These are phyloP conservation scores for Lasiosphaeriaceae sp. DNA, from an alignment of 495 filamentous ascomycete genomes.

Conservation along the genomic window DNA sequence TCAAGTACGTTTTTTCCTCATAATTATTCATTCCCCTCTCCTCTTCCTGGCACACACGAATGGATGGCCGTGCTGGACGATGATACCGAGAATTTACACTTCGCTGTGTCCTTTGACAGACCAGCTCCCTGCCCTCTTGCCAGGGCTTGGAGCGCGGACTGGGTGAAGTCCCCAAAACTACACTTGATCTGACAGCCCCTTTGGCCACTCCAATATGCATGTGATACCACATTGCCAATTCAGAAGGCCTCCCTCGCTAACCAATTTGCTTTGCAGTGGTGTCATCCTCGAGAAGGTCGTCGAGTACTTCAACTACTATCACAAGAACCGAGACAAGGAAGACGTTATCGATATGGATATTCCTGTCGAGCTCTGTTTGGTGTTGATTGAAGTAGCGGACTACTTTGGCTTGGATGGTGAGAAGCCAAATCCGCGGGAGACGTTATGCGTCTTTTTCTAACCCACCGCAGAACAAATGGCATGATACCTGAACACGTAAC, in stretches of 20 bases:
- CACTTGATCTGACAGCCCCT: conserved; percentile 54
- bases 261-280: conserved; percentile 49
- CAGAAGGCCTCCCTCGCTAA: not conserved
- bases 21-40: not conserved
- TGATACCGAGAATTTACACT: conserved; percentile 33
- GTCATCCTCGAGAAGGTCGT: conserved; percentile 83
- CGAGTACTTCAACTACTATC: conserved; percentile 87
- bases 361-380: conserved; percentile 81
- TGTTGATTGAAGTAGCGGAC: conserved; percentile 87
- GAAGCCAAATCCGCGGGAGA: conserved; percentile 1
- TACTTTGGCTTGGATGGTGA: conserved; percentile 55
- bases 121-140: conserved; percentile 17
- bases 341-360: conserved; percentile 91
- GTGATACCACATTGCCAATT: not conserved
- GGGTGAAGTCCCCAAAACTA: conserved; percentile 45
- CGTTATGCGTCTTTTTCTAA: not conserved
- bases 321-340: conserved; percentile 69
- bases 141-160: conserved; percentile 24
- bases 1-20: conserved; percentile 54
- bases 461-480: conserved; percentile 15
- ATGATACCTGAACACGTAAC: not conserved
- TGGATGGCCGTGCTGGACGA: conserved; percentile 24
- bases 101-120: conserved; percentile 40
- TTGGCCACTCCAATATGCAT: not conserved
- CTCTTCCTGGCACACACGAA: conserved; percentile 2